These are phyloP conservation scores for Xylaria castorea DNA, from an alignment of 495 filamentous ascomycete genomes.

Conservation along the genomic window DNA sequence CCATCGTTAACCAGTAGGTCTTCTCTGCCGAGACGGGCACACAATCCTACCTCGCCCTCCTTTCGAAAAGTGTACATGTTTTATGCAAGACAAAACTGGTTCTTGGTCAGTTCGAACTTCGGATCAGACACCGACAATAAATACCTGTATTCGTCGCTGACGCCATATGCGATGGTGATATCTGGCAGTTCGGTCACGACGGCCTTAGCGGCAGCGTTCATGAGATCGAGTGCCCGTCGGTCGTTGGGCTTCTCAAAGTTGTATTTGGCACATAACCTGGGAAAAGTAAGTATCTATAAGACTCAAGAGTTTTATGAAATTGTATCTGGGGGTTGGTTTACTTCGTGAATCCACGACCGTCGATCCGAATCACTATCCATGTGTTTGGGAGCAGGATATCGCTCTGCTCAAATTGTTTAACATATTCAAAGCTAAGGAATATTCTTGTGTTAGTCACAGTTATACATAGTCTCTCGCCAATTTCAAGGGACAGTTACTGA, in stretches of 20 bases:
- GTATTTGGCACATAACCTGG: conserved; percentile 74
- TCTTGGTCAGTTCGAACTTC: neutral
- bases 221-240: conserved; percentile 81
- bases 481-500: conserved; percentile 35
- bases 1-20: conserved; percentile 20
- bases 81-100: conserved; percentile 87
- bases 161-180: conserved; percentile 84
- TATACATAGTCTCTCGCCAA: neutral
- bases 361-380: conserved; percentile 91
- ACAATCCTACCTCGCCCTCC: conserved; percentile 74
- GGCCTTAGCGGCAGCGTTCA: conserved; percentile 87
- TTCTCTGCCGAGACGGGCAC: neutral
- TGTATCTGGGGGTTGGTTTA: conserved; percentile 44
- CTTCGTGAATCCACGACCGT: conserved; percentile 93
- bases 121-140: neutral
- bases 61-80: conserved; percentile 79
- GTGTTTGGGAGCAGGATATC: conserved; percentile 85
- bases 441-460: conserved; percentile 33
- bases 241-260: conserved; percentile 92
- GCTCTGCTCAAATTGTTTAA: conserved; percentile 83
- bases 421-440: conserved; percentile 81
- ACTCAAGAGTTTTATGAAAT: neutral
- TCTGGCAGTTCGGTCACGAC: conserved; percentile 87
- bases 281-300: conserved; percentile 46
- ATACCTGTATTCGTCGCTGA: conserved; percentile 90